phyloP scores from a whole-genome alignment of 2,329 filamentous ascomycete species.

The Colletotrichum liriopes region DNA sequence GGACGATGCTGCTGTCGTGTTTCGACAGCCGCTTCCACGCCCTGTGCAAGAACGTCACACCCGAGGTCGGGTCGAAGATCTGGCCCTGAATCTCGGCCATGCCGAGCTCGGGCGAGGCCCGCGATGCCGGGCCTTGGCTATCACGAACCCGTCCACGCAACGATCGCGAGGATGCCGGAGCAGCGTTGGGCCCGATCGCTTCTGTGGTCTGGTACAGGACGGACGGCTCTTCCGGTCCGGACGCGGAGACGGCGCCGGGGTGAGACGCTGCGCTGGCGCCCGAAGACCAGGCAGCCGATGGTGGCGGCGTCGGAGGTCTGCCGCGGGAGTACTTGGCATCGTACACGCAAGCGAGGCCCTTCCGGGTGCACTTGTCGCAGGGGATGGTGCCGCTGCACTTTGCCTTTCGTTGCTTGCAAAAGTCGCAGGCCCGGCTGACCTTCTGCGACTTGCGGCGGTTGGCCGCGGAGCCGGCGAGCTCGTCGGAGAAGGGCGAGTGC shows the following conservation, averaged over 20 bases:
- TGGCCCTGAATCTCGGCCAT: conserved; percentile 64
- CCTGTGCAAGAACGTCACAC: conserved; percentile 69
- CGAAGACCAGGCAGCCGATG: conserved; percentile 33
- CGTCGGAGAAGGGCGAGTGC: conserved; percentile 36
- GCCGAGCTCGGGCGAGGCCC: conserved; percentile 50
- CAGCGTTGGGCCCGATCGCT: not conserved
- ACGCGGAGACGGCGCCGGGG: conserved; percentile 8
- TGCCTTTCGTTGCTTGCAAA: conserved; percentile 56
- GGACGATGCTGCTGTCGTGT: conserved; percentile 52
- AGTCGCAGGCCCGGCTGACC: conserved; percentile 57
- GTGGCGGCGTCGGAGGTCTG: conserved; percentile 53
- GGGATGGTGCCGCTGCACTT: conserved; percentile 55
- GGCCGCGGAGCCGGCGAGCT: conserved; percentile 14
- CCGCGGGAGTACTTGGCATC: conserved; percentile 53
- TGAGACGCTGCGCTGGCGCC: conserved; percentile 1
- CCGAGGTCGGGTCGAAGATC: conserved; percentile 70
- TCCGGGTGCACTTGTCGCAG: conserved; percentile 51
- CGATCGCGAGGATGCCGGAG: not conserved
- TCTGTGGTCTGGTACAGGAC: conserved; percentile 29
- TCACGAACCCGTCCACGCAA: conserved; percentile 28
- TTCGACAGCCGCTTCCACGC: conserved; percentile 67
- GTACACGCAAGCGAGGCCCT: conserved; percentile 49
- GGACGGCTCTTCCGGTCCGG: conserved; percentile 18
- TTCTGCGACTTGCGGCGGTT: conserved; percentile 49
- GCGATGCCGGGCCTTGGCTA: conserved; percentile 42